phyloP scores from a whole-genome alignment of 768 basidiomycete genomes.

The Pholiota conissans region DNA sequence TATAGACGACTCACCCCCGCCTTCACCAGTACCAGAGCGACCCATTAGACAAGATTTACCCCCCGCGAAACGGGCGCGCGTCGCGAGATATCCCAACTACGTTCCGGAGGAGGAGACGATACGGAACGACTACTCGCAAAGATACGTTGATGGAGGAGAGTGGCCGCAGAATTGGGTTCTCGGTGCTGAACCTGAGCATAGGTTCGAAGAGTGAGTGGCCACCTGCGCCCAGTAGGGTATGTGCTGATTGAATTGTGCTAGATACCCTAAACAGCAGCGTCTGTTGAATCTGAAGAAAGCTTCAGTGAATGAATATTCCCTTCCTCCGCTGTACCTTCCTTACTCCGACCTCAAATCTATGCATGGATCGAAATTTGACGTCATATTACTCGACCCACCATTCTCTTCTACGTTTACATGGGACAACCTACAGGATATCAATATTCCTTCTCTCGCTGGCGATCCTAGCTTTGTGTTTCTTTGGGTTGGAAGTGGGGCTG shows the following conservation, averaged over 20 bases:
- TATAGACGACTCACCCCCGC: constrained; percentile 47
- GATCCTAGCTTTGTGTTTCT: constrained; percentile 94
- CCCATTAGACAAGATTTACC: constrained; percentile 43
- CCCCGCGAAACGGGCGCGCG: constrained; percentile 73
- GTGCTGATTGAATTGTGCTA: constrained; percentile 29
- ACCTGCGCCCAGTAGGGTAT: neutral
- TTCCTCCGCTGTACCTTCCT: constrained; percentile 73
- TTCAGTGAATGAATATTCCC: constrained; percentile 67
- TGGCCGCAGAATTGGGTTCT: constrained; percentile 95
- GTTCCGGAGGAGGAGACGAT: constrained; percentile 95
- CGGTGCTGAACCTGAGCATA: constrained; percentile 82
- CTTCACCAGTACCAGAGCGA: constrained; percentile 32
- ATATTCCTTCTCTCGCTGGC: constrained; percentile 78
- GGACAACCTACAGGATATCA: constrained; percentile 80
- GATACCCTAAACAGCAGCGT: constrained; percentile 93
- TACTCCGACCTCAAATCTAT: constrained; percentile 55
- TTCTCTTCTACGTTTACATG: constrained; percentile 85
- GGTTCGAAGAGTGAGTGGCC: constrained; percentile 87
- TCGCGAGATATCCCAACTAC: constrained; percentile 75
- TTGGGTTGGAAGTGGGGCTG: constrained; percentile 93
- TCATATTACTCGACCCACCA: constrained; percentile 89
- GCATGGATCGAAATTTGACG: constrained; percentile 79
- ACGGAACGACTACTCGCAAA: constrained; percentile 90
- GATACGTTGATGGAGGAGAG: constrained; percentile 88
- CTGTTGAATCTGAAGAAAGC: constrained; percentile 81